Percentiles rank a stretch among this genome's conserved stretches.
These are phyloP conservation scores for Nepenthes gracilis DNA, from an alignment of 148 eudicot genomes.

Conservation along the genomic window DNA sequence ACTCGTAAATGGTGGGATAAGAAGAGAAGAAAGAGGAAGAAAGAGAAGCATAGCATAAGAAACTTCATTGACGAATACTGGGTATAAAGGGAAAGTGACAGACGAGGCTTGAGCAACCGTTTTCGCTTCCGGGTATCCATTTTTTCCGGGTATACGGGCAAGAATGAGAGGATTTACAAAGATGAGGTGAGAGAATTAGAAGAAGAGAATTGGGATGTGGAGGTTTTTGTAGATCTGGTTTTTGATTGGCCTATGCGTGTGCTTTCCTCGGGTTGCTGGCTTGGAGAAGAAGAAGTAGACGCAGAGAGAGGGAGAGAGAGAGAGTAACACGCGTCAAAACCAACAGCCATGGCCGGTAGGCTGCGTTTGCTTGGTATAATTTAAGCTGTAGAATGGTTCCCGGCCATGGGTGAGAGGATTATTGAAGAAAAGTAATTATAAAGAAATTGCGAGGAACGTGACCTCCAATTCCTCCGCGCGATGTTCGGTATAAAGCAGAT, in stretches of 20 bases:
- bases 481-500: too few relatives aligned
- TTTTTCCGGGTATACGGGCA: too few relatives aligned
- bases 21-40: slow-evolving; percentile 10
- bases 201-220: background rate
- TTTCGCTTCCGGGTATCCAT: slow-evolving; percentile 27
- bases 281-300: background rate
- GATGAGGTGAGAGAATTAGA: background rate
- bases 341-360: background rate
- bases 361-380: too few relatives aligned
- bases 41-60: slow-evolving; percentile 25
- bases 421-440: too few relatives aligned
- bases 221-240: background rate
- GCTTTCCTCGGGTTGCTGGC: background rate
- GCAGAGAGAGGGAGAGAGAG: background rate
- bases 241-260: background rate
- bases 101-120: slow-evolving; percentile 16
- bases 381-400: too few relatives aligned
- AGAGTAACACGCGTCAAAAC: slow-evolving; percentile 13
- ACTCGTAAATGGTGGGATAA: slow-evolving; percentile 17
- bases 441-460: too few relatives aligned
- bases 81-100: slow-evolving; percentile 3
- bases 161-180: background rate
- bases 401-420: too few relatives aligned
- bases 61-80: slow-evolving; percentile 27
- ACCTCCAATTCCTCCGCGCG: too few relatives aligned